Evolutionary conservation across 306 rosid genomes (phyloP), one percentile per base, ranked within the genome.

Genomic region (Vicia sativa): DNA sequence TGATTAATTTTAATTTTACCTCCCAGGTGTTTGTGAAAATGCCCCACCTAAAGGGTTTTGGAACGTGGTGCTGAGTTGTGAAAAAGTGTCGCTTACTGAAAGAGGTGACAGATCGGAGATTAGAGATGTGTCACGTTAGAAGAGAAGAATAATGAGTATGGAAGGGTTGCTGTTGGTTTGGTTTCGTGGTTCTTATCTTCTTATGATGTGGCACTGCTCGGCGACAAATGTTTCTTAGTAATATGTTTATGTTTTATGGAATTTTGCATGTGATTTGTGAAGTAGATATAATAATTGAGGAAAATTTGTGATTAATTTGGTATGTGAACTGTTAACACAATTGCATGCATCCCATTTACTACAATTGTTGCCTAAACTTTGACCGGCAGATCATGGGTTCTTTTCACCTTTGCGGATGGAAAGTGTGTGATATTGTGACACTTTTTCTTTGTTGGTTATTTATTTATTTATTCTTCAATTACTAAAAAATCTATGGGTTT

Each of bases 11-110:
- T 21, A 19, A 9, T 19, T 53, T 23, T 35, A 16, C 0, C 26
- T 34, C 1, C 4, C 6, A 62, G 53, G 68, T 42, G 68, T 62
- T 62, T 62, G 68, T 4, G 37, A 62, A 62, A 62, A 41, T 38
- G 52, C 25, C 53, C 0, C 38, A 62, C 0, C 9, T 23, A 53
- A 4, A 21, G 35, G 52, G 11, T 62, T 60, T 60, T 37, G 5
- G 7, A 60, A 62, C 34, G 35, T 26, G 21, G 9, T 34, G 31
- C 15, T 60, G 49, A 61, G 66, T 11, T 61, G 66, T 61, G 21
- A 13, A 2, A 26, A 26, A 12, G 18, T 26, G 61, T 55, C 60
- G 37, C 35, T 12, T 26, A 10, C 34, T 31, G 11, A 8, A 34
- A 34, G 38, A 34, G 35, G 35, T 34, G 38, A 34, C 38, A 34